Conservation (phyloP, 495 filamentous ascomycete species). For the Lepidopterella palustris region DNA sequence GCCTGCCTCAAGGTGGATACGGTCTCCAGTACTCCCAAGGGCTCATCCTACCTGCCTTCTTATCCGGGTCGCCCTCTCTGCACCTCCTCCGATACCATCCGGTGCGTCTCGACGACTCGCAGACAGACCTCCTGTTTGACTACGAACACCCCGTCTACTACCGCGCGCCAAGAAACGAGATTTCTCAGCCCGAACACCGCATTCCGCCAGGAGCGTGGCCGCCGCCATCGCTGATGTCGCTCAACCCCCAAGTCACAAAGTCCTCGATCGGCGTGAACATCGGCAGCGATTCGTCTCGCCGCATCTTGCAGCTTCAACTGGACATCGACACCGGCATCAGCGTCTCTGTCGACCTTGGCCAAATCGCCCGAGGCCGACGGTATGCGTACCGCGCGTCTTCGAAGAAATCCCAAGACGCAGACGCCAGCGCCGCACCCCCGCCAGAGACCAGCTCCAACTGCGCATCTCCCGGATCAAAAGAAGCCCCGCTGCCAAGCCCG, state of each 20-base stretch:
- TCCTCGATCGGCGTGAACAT: neutral
- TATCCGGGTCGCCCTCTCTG: conserved; percentile 18
- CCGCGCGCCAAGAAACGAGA: conserved; percentile 26
- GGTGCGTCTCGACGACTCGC: conserved; percentile 10
- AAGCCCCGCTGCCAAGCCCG: neutral
- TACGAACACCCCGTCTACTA: conserved; percentile 34
- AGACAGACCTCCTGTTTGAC: conserved; percentile 27
- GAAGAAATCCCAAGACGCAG: neutral
- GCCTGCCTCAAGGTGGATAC: conserved; percentile 26
- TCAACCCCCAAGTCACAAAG: neutral
- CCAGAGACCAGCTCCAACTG: neutral
- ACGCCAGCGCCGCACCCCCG: neutral
- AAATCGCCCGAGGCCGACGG: conserved; percentile 34
- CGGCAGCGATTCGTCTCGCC: neutral
- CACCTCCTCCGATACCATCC: conserved; percentile 35
- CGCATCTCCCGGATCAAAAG: neutral
- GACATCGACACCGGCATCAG: conserved; percentile 17
- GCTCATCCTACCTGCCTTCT: conserved; percentile 29
- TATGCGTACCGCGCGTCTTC: conserved; percentile 27
- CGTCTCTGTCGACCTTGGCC: conserved; percentile 31
- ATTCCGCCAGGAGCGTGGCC: neutral
- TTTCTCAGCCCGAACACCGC: conserved; percentile 9
- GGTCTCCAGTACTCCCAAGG: conserved; percentile 37
- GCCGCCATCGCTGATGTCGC: neutral
- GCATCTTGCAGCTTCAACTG: conserved; percentile 22